Evolutionary conservation across 371 early-diverging fungal genomes (phyloP).

Genomic region (Lichtheimia ornata): DNA sequence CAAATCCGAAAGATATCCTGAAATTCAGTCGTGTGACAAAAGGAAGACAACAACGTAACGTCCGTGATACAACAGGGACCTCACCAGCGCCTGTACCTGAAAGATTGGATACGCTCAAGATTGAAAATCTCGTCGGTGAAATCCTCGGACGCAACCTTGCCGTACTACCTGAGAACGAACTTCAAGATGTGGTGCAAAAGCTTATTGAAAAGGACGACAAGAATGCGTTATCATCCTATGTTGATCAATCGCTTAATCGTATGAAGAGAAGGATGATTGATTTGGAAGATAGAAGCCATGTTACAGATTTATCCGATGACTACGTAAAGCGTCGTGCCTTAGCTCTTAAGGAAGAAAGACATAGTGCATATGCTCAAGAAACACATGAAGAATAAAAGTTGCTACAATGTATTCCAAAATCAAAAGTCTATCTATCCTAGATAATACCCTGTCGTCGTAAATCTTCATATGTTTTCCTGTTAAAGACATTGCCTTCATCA

Average conservation of each 20-base stretch:
- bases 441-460: constrained; percentile 90
- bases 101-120: constrained; percentile 63
- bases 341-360: constrained; percentile 15
- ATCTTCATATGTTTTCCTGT: constrained; percentile 97
- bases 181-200: constrained; percentile 75
- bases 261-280: constrained; percentile 12
- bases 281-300: neutral
- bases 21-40: constrained; percentile 65
- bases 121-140: constrained; percentile 79
- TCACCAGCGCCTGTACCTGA: constrained; percentile 49
- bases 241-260: constrained; percentile 26
- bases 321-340: constrained; percentile 20
- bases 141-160: constrained; percentile 68
- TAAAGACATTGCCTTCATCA: constrained; percentile 95
- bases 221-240: constrained; percentile 68
- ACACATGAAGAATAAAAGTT: constrained; percentile 1
- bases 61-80: neutral
- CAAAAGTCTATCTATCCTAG: constrained; percentile 29
- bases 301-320: constrained; percentile 21
- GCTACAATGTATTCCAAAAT: neutral
- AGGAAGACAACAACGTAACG: neutral
- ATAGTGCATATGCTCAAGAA: constrained; percentile 18
- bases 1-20: constrained; percentile 95
- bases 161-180: constrained; percentile 77
- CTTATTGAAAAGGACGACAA: constrained; percentile 92